A percentile compares a stretch with the other conserved stretches of the same genome.
phyloP scores from a whole-genome alignment of 2,329 filamentous ascomycete species.

The Colletotrichum tropicale region DNA sequence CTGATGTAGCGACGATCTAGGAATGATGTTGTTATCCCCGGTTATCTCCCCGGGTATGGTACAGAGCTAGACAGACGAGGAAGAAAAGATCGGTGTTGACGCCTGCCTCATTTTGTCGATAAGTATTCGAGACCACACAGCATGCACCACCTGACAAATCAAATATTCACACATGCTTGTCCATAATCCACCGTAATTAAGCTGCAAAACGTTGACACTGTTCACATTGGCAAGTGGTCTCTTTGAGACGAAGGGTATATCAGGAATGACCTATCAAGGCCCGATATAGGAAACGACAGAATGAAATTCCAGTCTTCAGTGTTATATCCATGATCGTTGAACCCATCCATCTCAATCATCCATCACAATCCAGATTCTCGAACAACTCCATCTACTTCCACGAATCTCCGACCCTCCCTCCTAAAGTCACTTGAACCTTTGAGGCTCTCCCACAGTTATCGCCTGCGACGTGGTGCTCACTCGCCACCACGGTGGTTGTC shows the following conservation, averaged over 20 bases:
- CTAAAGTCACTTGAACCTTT: neutral
- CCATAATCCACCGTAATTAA: too few species aligned
- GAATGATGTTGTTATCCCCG: neutral
- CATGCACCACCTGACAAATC: too few species aligned
- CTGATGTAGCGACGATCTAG: neutral
- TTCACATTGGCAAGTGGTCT: neutral
- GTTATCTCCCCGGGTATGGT: neutral
- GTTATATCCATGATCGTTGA: neutral
- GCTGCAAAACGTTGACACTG: too few species aligned
- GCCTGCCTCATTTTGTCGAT: too few species aligned
- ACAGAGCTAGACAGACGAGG: too few species aligned
- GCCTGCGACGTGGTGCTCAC: neutral
- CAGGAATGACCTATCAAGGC: neutral
- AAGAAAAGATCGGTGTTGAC: too few species aligned
- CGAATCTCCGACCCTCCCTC: neutral
- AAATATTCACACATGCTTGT: too few species aligned
- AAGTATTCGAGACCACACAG: too few species aligned
- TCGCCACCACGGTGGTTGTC: neutral
- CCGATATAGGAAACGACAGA: neutral
- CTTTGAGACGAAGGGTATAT: neutral
- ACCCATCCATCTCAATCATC: neutral
- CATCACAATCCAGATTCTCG: neutral
- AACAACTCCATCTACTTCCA: neutral
- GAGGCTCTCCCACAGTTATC: accelerated
- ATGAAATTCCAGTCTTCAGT: neutral